A percentile compares a stretch with the other conserved stretches of the same genome.
phyloP scores from a whole-genome alignment of 352 stramenopile species.

The Phytophthora gonapodyides region DNA sequence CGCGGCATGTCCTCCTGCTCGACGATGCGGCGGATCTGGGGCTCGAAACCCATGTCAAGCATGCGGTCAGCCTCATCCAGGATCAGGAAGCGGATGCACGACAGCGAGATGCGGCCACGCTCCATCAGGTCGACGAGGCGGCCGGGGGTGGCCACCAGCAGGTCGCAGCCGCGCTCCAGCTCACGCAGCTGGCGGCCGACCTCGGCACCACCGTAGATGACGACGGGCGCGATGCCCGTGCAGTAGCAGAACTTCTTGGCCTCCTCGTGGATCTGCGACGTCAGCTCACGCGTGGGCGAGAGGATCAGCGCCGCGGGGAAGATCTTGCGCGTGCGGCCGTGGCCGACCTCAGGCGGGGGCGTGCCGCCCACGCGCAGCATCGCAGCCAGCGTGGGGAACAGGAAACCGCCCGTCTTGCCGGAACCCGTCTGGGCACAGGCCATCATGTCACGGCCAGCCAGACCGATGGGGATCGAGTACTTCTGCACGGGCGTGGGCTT shows the following conservation, averaged over 20 bases:
- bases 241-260: slow-evolving; percentile 97
- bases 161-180: slow-evolving; percentile 93
- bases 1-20: slow-evolving; percentile 97
- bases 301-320: slow-evolving; percentile 94
- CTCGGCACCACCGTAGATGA: slow-evolving; percentile 95
- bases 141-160: slow-evolving; percentile 98
- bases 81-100: slow-evolving; percentile 94
- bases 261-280: slow-evolving; percentile 96
- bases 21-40: slow-evolving; percentile 98
- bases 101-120: slow-evolving; percentile 91
- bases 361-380: slow-evolving; percentile 91
- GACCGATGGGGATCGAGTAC: slow-evolving; percentile 98
- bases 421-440: slow-evolving; percentile 98
- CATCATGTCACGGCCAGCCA: slow-evolving; percentile 97
- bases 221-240: slow-evolving; percentile 93
- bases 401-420: slow-evolving; percentile 96
- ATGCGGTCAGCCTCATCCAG: slow-evolving; percentile 99
- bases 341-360: slow-evolving; percentile 49
- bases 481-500: slow-evolving; percentile 99
- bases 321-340: slow-evolving; percentile 77
- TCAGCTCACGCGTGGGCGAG: slow-evolving; percentile 94
- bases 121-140: slow-evolving; percentile 98
- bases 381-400: slow-evolving; percentile 97
- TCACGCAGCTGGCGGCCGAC: slow-evolving; percentile 87
- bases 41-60: slow-evolving; percentile 99